These are phyloP conservation scores for Nasturtium officinale DNA, from an alignment of 345 rosid genomes.

Conservation along the genomic window DNA sequence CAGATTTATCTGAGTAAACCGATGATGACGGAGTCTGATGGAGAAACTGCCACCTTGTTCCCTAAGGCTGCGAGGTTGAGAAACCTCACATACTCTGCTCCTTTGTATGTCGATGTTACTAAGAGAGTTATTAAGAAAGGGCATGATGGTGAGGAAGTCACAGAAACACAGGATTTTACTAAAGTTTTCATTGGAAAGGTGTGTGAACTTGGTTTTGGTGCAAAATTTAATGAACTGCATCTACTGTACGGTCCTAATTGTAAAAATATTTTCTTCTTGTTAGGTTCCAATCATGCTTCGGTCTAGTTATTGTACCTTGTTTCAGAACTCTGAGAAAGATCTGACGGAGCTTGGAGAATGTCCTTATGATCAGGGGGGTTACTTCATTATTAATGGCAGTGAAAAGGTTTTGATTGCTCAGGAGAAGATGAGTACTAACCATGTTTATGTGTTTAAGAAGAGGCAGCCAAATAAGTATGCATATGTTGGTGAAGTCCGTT, in stretches of 20 bases:
- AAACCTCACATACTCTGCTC: conserved; percentile 94
- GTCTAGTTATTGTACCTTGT: conserved; percentile 86
- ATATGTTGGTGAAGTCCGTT: conserved; percentile 89
- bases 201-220: conserved; percentile 13
- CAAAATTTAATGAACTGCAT: conserved; percentile 8
- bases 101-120: conserved; percentile 88
- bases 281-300: conserved; percentile 99
- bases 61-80: conserved; percentile 98
- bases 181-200: conserved; percentile 98
- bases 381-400: conserved; percentile 96
- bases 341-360: conserved; percentile 98
- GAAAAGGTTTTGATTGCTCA: conserved; percentile 98
- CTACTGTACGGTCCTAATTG: not conserved
- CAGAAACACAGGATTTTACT: conserved; percentile 87
- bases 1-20: conserved; percentile 99
- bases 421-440: conserved; percentile 99
- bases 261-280: conserved; percentile 6
- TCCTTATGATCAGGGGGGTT: conserved; percentile 98
- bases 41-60: conserved; percentile 93
- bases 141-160: conserved; percentile 98
- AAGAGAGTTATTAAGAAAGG: conserved; percentile 95
- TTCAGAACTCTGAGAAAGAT: conserved; percentile 94
- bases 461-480: conserved; percentile 97
- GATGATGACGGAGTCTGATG: conserved; percentile 99
- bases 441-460: conserved; percentile 94